A percentile compares a stretch with the other conserved stretches of the same genome.
phyloP scores from a whole-genome alignment of 345 rosid species.

The Rhizophora apiculata region DNA sequence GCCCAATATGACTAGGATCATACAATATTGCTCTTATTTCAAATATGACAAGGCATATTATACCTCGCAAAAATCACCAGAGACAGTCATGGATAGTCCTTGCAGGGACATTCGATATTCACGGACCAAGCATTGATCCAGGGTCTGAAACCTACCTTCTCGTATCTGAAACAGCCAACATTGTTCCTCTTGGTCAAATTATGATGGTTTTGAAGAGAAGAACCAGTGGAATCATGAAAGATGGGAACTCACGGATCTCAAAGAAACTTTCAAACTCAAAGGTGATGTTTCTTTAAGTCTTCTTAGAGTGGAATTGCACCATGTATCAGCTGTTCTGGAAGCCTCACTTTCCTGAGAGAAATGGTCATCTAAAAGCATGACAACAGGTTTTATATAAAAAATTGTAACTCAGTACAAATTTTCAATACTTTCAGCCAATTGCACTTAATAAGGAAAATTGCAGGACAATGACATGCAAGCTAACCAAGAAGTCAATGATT shows the following conservation, averaged over 20 bases:
- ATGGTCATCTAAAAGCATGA: constrained; percentile 13
- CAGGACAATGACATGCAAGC: constrained; percentile 14
- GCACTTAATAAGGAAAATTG: too few relatives aligned
- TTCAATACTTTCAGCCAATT: background rate
- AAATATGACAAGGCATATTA: background rate
- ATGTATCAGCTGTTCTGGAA: constrained; percentile 50
- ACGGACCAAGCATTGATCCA: constrained; percentile 75
- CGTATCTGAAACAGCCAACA: constrained; percentile 48
- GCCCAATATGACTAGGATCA: background rate
- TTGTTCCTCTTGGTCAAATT: constrained; percentile 2
- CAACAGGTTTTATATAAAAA: background rate
- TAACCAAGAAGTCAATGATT: constrained; percentile 76
- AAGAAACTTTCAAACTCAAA: constrained; percentile 79
- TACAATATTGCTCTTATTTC: too few relatives aligned
- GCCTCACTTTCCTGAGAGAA: constrained; percentile 56
- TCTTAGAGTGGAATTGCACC: constrained; percentile 62
- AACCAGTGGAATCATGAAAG: background rate
- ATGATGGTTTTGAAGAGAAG: background rate
- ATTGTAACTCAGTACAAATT: background rate
- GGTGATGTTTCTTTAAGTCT: constrained; percentile 80
- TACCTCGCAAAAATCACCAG: constrained; percentile 77
- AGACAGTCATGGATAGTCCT: constrained; percentile 49
- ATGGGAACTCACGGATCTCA: constrained; percentile 74
- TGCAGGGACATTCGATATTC: constrained; percentile 86
- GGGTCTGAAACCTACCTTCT: constrained; percentile 74